These are phyloP conservation scores for Penicillium bovifimosum DNA, from an alignment of 495 filamentous ascomycete genomes.

Conservation along the genomic window DNA sequence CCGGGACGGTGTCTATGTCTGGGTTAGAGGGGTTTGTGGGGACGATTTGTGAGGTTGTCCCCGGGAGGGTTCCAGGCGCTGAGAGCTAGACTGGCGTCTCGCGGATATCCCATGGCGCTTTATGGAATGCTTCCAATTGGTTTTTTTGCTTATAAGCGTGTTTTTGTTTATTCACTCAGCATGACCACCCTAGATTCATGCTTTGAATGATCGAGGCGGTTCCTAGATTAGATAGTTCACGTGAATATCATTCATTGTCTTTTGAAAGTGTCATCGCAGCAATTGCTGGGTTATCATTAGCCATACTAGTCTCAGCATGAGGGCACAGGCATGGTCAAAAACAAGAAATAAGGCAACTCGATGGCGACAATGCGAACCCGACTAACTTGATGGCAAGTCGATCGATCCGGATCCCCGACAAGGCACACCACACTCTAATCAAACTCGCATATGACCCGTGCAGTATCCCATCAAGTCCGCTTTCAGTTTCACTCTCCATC, in stretches of 20 bases:
- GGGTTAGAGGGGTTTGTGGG: constrained; percentile 49
- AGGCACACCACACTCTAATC: not conserved
- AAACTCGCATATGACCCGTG: not conserved
- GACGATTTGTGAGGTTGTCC: constrained; percentile 34
- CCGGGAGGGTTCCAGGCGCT: constrained; percentile 11
- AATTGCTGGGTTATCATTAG: constrained; percentile 8
- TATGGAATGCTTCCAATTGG: not conserved
- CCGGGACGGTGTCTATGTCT: constrained; percentile 9
- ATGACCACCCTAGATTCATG: not conserved
- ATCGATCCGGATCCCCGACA: not conserved
- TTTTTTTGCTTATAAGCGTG: not conserved
- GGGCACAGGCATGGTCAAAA: not conserved
- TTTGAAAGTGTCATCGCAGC: constrained; percentile 6
- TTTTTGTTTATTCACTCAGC: not conserved
- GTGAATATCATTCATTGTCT: not conserved
- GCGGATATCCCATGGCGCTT: not conserved
- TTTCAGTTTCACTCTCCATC: not conserved
- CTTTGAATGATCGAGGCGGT: not conserved
- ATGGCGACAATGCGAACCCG: not conserved
- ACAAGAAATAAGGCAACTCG: not conserved
- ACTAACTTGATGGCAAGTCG: not conserved
- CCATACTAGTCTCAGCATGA: not conserved
- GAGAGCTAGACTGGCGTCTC: constrained; percentile 1
- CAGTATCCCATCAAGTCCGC: not conserved
- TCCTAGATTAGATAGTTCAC: not conserved